phyloP scores from a whole-genome alignment of 192 early-diverging fungal genomes.

The Backusella tarrabulga region DNA sequence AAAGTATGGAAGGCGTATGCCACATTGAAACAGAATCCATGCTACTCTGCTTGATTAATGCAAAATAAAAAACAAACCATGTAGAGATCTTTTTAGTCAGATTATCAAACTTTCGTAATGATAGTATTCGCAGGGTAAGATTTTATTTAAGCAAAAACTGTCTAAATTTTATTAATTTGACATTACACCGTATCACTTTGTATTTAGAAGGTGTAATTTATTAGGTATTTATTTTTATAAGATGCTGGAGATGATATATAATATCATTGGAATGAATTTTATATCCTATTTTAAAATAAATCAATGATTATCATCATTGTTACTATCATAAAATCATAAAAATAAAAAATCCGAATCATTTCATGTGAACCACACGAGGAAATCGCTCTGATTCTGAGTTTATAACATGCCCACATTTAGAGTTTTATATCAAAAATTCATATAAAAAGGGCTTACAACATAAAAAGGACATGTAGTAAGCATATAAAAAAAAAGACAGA shows the following conservation, averaged over 20 bases:
- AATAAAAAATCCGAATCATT: neutral
- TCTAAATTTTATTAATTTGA: neutral
- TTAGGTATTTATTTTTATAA: neutral
- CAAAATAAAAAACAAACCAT: neutral
- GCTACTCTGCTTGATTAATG: neutral
- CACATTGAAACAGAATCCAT: neutral
- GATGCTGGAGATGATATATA: neutral
- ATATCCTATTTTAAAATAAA: neutral
- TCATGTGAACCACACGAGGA: neutral
- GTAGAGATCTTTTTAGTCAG: neutral
- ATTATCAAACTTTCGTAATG: conserved; percentile 4
- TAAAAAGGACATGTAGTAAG: neutral
- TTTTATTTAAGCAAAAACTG: neutral
- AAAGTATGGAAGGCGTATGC: neutral
- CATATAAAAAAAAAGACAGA: neutral
- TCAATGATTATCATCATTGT: neutral
- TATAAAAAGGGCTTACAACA: neutral
- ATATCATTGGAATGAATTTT: too few relatives aligned
- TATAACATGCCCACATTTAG: neutral
- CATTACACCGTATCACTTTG: neutral
- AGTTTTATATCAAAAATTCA: conserved; percentile 1
- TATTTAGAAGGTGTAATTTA: neutral
- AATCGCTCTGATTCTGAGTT: neutral
- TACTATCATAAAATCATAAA: neutral
- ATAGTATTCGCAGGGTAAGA: neutral